phyloP scores from a whole-genome alignment of 208 protist species.

The Acanthamoeba triangularis region DNA sequence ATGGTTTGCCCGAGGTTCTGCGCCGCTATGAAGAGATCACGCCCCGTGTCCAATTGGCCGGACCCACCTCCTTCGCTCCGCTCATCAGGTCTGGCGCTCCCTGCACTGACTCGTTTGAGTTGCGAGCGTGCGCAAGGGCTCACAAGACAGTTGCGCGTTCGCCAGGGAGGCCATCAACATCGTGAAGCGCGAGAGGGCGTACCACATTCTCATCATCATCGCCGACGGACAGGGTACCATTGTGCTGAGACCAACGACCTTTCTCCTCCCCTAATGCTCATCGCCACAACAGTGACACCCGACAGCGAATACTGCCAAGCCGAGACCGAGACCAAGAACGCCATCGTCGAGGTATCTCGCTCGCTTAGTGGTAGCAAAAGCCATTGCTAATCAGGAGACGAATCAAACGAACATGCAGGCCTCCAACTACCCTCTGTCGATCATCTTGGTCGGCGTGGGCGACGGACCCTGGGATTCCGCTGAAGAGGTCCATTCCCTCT shows the following conservation, averaged over 20 bases:
- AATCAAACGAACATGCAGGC: conserved; percentile 86
- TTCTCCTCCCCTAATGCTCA: background rate
- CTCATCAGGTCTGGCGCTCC: conserved; percentile 60
- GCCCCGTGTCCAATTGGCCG: conserved; percentile 84
- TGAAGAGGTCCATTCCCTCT: background rate
- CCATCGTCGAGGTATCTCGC: background rate
- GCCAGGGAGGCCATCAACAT: conserved; percentile 86
- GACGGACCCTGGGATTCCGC: conserved; percentile 88
- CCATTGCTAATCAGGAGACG: background rate
- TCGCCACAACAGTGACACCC: background rate
- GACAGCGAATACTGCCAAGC: conserved; percentile 1
- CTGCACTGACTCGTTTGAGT: background rate
- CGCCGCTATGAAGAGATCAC: conserved; percentile 84
- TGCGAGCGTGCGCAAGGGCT: too few relatives aligned
- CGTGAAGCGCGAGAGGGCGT: conserved; percentile 75
- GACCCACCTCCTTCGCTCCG: conserved; percentile 90
- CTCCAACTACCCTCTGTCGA: conserved; percentile 89
- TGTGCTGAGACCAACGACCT: background rate
- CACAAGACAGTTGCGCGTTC: too few relatives aligned
- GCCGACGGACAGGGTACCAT: conserved; percentile 88
- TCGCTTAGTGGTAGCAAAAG: background rate
- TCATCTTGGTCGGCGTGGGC: conserved; percentile 88
- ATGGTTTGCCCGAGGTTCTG: conserved; percentile 81
- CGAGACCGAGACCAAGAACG: background rate
- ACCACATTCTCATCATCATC: conserved; percentile 91